Evolutionary conservation across 495 filamentous ascomycete genomes (phyloP).

Genomic region (Penicillium paradoxum): DNA sequence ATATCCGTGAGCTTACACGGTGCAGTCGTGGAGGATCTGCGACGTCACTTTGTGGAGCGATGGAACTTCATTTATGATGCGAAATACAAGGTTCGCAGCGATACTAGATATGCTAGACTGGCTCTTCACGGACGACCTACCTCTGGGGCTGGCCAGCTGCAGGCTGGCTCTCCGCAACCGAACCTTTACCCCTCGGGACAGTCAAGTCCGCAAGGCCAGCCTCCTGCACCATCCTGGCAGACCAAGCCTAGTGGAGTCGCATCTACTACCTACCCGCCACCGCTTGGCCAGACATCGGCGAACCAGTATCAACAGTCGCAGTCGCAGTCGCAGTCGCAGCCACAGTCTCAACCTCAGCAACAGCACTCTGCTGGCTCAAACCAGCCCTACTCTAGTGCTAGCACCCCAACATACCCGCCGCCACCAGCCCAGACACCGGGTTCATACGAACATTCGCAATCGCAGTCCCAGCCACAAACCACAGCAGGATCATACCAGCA

Average conservation of each 20-base stretch:
- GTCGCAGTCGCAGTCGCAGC: background rate
- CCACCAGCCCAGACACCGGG: background rate
- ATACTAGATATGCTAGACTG: conserved; percentile 57
- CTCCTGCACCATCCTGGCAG: conserved; percentile 7
- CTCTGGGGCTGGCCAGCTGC: conserved; percentile 14
- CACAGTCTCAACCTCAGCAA: conserved; percentile 6
- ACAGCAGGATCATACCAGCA: background rate
- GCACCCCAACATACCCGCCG: conserved; percentile 1
- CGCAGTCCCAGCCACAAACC: background rate
- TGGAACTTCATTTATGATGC: conserved; percentile 91
- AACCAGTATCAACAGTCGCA: background rate
- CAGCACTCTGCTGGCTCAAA: background rate
- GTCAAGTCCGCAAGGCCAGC: conserved; percentile 8
- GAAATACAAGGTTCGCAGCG: conserved; percentile 69
- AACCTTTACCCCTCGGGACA: conserved; percentile 15
- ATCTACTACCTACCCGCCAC: conserved; percentile 5
- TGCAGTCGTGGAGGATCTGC: conserved; percentile 71
- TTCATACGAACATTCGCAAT: background rate
- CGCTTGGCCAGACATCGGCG: conserved; percentile 8
- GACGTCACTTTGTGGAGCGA: conserved; percentile 74
- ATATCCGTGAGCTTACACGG: conserved; percentile 78
- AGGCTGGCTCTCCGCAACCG: conserved; percentile 16
- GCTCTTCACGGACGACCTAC: conserved; percentile 32
- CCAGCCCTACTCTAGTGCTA: background rate
- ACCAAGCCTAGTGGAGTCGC: conserved; percentile 8